Evolutionary conservation across 2,329 filamentous ascomycete species (phyloP), one percentile per base, ranked within the genome.

Genomic region (Cordyceps pruinosa): DNA sequence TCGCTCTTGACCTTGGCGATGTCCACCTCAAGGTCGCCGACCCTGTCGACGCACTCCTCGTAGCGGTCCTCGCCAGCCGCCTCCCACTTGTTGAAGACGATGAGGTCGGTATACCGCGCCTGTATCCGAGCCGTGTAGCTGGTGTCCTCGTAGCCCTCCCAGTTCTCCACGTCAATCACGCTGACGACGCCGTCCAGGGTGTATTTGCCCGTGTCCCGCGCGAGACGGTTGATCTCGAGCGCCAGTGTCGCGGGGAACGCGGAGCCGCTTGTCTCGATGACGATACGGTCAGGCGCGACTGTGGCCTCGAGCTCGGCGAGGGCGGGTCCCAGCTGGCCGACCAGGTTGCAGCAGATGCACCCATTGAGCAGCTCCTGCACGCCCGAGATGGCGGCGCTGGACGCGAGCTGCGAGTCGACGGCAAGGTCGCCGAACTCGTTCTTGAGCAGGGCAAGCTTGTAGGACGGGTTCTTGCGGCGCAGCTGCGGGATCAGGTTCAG

Each of bases 301-400:
- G 69, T 70, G 25, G 19, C 75, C 71, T 51, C 82, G 81, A 41
- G 84, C 67, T 94, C 86, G 44, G 81, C 75, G 19, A 99, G 84
- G 1, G 93, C 92, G 48, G 88, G 85, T 59, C 84, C 83, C 8
- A 99, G 84, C 71, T 96, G 90, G 17, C 94, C 94, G 60, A 99
- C 93, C 26, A 97, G 87, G 70, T 97, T 97, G 77, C 94, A 99
- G 82, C 94, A 99, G 73, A 99, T 97, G 75, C 94, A 97, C 63
- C 93, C 94, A 70, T 96, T 96, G 55, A 99, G 86, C 1, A 99
- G 81, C 73, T 99, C 94, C 65, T 89, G 88, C 5, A 96, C 92
- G 56, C 91, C 93, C 1, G 90, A 87, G 64, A 99, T 91, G 61
- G 92, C 86, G 50, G 84, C 84, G 15, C 88, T 88, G 0, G 88